phyloP scores from a whole-genome alignment of 345 rosid species.

The Litchi chinensis region DNA sequence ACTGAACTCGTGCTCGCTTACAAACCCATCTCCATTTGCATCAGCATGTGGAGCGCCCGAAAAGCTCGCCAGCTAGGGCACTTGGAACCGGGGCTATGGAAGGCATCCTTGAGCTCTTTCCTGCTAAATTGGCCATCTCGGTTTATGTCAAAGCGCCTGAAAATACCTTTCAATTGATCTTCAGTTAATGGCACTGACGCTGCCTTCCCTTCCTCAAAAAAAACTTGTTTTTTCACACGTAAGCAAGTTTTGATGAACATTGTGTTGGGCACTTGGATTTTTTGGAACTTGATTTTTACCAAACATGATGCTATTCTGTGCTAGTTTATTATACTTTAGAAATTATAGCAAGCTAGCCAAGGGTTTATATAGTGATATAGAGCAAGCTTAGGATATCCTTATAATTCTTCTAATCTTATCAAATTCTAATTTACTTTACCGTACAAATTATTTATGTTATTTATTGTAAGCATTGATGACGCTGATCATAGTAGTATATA shows the following conservation, averaged over 20 bases:
- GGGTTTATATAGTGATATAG: not conserved
- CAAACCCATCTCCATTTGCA: conserved; percentile 19
- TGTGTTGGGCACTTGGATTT: no score
- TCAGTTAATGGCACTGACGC: conserved; percentile 3
- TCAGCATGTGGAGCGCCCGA: conserved; percentile 21
- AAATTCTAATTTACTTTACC: not conserved
- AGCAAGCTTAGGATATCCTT: not conserved
- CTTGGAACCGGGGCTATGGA: conserved; percentile 16
- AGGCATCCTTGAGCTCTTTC: conserved; percentile 29
- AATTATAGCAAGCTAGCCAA: not conserved
- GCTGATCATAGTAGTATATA: not conserved
- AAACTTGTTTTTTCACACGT: no score
- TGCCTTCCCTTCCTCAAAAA: no score
- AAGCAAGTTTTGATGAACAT: no score
- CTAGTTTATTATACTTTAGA: not conserved
- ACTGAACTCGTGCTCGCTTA: conserved; percentile 9
- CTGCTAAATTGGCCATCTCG: conserved; percentile 23
- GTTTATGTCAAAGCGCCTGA: conserved; percentile 19
- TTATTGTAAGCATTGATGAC: not conserved
- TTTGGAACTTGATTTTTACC: no score
- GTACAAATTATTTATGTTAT: no score
- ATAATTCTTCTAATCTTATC: not conserved
- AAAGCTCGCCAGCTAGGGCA: conserved; percentile 13
- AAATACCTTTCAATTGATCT: conserved; percentile 18
- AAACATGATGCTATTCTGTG: not conserved